A percentile compares a stretch with the other conserved stretches of the same genome.
Conservation (phyloP, 2,329 filamentous ascomycete species). For the Sporothrix brunneoviolacea region DNA sequence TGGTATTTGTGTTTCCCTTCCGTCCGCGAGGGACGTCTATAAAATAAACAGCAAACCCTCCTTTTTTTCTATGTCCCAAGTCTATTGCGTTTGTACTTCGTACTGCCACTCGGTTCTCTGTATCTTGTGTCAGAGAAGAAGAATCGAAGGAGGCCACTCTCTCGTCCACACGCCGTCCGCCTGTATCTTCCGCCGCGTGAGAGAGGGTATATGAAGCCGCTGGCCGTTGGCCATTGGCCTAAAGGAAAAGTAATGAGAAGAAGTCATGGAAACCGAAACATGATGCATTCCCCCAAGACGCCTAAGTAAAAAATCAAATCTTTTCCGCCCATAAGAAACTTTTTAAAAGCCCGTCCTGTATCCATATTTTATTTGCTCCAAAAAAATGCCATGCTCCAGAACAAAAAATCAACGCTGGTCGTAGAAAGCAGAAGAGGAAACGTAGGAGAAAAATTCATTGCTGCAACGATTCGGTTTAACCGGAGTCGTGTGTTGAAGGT, state of each 20-base stretch:
- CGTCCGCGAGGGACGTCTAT: background rate
- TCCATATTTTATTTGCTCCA: constrained; percentile 8
- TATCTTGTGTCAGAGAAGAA: background rate
- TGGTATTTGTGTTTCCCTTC: constrained; percentile 4
- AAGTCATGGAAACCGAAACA: background rate
- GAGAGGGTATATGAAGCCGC: background rate
- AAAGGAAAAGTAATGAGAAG: background rate
- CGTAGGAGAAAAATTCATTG: background rate
- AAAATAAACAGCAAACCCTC: background rate
- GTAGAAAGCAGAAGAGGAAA: background rate
- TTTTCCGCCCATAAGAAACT: no score
- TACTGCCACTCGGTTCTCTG: background rate
- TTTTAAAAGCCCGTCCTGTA: constrained; percentile 1
- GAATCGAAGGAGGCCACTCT: background rate
- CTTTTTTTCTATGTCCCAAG: background rate
- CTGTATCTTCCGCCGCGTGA: background rate
- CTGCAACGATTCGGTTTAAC: background rate
- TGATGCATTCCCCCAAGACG: background rate
- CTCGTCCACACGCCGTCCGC: background rate
- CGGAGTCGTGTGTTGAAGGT: no score
- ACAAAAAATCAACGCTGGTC: background rate
- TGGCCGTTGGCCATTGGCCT: no score
- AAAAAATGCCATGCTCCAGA: constrained; percentile 3
- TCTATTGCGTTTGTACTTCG: background rate
- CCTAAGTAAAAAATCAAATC: constrained; percentile 5